Base-by-base conservation (phyloP, 2,329 filamentous ascomycete species). In the Pseudogymnoascus sp. region DNA sequence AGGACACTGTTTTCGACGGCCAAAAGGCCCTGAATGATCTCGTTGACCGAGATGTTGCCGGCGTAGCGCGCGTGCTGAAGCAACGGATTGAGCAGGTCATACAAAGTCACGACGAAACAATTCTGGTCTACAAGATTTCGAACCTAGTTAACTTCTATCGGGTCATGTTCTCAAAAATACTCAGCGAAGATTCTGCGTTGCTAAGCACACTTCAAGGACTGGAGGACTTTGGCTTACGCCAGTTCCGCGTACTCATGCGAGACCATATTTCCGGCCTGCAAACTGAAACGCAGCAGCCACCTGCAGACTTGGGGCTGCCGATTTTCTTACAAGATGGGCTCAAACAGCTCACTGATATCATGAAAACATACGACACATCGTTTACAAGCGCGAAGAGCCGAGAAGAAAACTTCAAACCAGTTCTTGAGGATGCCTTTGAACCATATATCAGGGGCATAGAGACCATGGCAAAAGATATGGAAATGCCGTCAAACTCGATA, bases 81-180 rank as follows among this genome's bases (percentile, higher is more conserved):
- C 93, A 97, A 74, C 84, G 93, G 33, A 86, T 96, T 61, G 93
- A 97, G 74, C 90, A 98, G 70, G 90, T 96, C 19, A 89, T 98
- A 14, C 92, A 96, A 70, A 90, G 89, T 65, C 93, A 96, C 73
- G 93, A 97, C 69, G 93, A 98, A 64, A 89, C 89, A 0, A 90
- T 96, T 19, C 79, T 92, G 59, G 88, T 91, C 35, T 99, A 96
- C 78, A 95, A 92, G 73, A 86, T 98, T 41, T 88, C 91, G 10
- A 97, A 96, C 69, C 80, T 99, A 1, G 82, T 98, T 43, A 87
- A 85, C 41, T 99, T 99, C 76, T 99, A 99, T 76, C 87, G 85
- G 31, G 82, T 85, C 66, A 97, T 93, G 1, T 97, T 98, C 73
- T 78, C 85, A 14, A 93, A 89, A 69, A 80, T 98, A 0, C 79